These are phyloP conservation scores for Neurospora sp. DNA, from an alignment of 2,329 filamentous ascomycete genomes.

Conservation along the genomic window DNA sequence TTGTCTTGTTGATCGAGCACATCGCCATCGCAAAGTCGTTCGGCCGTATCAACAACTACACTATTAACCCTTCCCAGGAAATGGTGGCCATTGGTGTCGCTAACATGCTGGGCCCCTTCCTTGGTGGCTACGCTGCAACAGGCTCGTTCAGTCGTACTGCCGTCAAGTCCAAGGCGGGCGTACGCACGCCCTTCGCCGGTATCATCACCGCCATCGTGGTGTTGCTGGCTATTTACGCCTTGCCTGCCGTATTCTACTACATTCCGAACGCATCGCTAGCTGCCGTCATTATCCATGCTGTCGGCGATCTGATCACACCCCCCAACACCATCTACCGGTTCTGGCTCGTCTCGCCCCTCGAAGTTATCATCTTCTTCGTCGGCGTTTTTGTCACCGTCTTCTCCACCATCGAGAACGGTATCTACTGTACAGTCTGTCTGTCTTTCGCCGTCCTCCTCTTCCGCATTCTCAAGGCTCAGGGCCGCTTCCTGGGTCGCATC, in stretches of 20 bases:
- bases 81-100: constrained; percentile 88
- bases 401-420: constrained; percentile 78
- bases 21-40: constrained; percentile 97
- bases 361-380: constrained; percentile 86
- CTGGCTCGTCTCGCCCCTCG: constrained; percentile 84
- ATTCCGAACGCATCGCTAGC: constrained; percentile 75
- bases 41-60: constrained; percentile 90
- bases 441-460: constrained; percentile 73
- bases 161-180: constrained; percentile 94
- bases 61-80: constrained; percentile 90
- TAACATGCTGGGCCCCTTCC: constrained; percentile 83
- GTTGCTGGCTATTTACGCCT: constrained; percentile 78
- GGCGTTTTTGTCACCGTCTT: constrained; percentile 90
- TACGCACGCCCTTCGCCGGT: constrained; percentile 82
- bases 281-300: constrained; percentile 91
- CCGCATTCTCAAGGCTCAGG: constrained; percentile 72
- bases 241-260: constrained; percentile 86
- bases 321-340: constrained; percentile 91
- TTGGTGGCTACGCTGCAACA: constrained; percentile 85
- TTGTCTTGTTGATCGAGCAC: constrained; percentile 93
- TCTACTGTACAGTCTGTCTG: constrained; percentile 75
- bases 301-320: constrained; percentile 83
- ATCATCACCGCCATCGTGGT: constrained; percentile 81
- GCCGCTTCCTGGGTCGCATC: constrained; percentile 74
- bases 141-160: constrained; percentile 94